These are phyloP conservation scores for Exobasidium rhododendri DNA, from an alignment of 1,284 basidiomycete genomes.

Conservation along the genomic window DNA sequence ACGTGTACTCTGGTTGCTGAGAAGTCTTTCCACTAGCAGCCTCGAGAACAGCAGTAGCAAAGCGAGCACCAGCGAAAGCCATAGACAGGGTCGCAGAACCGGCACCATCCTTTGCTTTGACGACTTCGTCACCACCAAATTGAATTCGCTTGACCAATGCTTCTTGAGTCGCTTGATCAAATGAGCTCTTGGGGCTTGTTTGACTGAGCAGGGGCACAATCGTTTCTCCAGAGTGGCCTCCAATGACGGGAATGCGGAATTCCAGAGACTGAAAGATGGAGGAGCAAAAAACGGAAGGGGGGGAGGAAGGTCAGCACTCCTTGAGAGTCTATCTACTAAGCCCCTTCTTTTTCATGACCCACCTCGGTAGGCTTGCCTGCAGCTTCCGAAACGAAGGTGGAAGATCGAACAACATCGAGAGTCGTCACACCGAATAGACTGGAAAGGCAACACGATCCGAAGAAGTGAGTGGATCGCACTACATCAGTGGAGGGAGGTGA, in stretches of 20 bases:
- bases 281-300: not conserved
- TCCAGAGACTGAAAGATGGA: slow-evolving; percentile 47
- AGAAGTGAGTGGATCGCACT: not conserved
- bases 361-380: slow-evolving; percentile 64
- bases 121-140: slow-evolving; percentile 87
- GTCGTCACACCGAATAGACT: slow-evolving; percentile 92
- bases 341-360: slow-evolving; percentile 16
- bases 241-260: slow-evolving; percentile 75
- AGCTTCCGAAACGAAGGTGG: slow-evolving; percentile 85
- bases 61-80: slow-evolving; percentile 65
- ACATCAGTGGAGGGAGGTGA: not conserved
- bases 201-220: slow-evolving; percentile 94
- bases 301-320: not conserved
- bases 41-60: slow-evolving; percentile 46
- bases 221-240: slow-evolving; percentile 93
- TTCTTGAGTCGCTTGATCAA: slow-evolving; percentile 59
- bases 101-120: slow-evolving; percentile 82
- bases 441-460: slow-evolving; percentile 57
- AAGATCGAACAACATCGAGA: slow-evolving; percentile 93
- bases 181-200: slow-evolving; percentile 55
- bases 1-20: slow-evolving; percentile 44
- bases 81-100: slow-evolving; percentile 86
- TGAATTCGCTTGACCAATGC: slow-evolving; percentile 80
- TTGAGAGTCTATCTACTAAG: not conserved
- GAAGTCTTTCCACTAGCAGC: slow-evolving; percentile 43